These are phyloP conservation scores for Cucumis melo DNA, from an alignment of 306 rosid genomes.

Conservation along the genomic window DNA sequence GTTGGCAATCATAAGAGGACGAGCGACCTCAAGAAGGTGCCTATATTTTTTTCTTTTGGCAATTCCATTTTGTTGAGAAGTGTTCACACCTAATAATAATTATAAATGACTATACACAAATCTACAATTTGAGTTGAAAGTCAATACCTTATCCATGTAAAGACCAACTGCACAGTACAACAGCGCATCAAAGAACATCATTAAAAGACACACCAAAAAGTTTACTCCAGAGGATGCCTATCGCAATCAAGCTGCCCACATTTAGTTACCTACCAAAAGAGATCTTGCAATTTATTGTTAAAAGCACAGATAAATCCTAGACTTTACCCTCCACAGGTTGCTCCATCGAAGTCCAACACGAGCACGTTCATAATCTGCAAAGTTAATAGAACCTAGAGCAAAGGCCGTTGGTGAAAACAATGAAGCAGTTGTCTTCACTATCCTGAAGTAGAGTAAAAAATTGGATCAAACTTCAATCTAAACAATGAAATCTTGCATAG, in stretches of 20 bases:
- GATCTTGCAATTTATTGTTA: background rate
- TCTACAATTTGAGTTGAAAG: background rate
- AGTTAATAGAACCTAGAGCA: constrained; percentile 84
- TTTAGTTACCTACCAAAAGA: background rate
- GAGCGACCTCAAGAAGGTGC: too few species aligned
- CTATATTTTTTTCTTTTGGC: too few species aligned
- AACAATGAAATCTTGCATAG: background rate
- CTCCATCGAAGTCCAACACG: constrained; percentile 99
- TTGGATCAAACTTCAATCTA: constrained; percentile 2
- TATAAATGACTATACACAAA: too few species aligned
- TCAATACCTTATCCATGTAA: constrained; percentile 79
- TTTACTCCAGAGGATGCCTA: constrained; percentile 95
- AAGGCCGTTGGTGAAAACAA: constrained; percentile 92
- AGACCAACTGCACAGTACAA: constrained; percentile 78
- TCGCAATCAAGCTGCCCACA: constrained; percentile 14
- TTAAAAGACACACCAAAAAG: constrained; percentile 66
- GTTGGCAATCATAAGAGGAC: too few species aligned
- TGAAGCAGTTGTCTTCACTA: constrained; percentile 70
- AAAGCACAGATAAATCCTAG: background rate
- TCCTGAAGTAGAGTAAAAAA: constrained; percentile 27
- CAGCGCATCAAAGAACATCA: constrained; percentile 75
- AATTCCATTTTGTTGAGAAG: too few species aligned
- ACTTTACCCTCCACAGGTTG: constrained; percentile 72
- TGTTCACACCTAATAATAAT: too few species aligned
- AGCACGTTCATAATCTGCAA: constrained; percentile 97